phyloP scores from a whole-genome alignment of 352 stramenopile species.

The Phytophthora brassicae region DNA sequence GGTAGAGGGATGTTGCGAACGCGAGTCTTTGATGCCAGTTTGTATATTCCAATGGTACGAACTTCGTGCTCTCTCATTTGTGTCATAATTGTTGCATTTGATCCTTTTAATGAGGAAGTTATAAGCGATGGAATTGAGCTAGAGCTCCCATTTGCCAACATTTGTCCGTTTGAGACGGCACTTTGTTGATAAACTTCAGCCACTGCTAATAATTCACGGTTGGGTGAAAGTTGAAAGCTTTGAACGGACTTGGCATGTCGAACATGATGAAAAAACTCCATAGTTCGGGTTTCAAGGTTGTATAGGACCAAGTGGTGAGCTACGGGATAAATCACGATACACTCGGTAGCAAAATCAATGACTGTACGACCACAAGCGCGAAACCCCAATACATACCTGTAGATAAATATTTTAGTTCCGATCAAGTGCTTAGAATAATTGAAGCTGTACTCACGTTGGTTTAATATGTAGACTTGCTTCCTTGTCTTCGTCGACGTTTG shows the following conservation, averaged over 20 bases:
- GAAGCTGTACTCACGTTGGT: conserved; percentile 34
- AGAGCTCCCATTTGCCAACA: neutral
- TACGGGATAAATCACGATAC: conserved; percentile 60
- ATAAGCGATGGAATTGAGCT: neutral
- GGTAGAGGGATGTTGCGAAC: conserved; percentile 50
- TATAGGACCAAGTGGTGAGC: conserved; percentile 67
- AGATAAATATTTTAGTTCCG: neutral
- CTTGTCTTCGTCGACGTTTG: conserved; percentile 32
- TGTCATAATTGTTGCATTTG: neutral
- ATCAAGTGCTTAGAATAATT: neutral
- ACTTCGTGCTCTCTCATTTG: conserved; percentile 41
- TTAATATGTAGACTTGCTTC: conserved; percentile 43
- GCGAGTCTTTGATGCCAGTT: conserved; percentile 38
- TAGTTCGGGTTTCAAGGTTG: conserved; percentile 53
- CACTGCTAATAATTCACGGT: conserved; percentile 69
- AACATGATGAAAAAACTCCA: conserved; percentile 79
- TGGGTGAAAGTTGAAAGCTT: conserved; percentile 67
- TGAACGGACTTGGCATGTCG: conserved; percentile 52
- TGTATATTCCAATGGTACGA: conserved; percentile 71
- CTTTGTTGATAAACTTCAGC: conserved; percentile 51
- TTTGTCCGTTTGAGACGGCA: neutral
- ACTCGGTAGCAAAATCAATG: conserved; percentile 65
- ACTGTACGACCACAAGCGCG: conserved; percentile 38
- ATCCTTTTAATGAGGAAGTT: conserved; percentile 13
- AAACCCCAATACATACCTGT: conserved; percentile 55